A percentile compares a stretch with the other conserved stretches of the same genome.
Evolutionary conservation across 805 yeast species (phyloP).

Genomic region (Nakazawaea populi): DNA sequence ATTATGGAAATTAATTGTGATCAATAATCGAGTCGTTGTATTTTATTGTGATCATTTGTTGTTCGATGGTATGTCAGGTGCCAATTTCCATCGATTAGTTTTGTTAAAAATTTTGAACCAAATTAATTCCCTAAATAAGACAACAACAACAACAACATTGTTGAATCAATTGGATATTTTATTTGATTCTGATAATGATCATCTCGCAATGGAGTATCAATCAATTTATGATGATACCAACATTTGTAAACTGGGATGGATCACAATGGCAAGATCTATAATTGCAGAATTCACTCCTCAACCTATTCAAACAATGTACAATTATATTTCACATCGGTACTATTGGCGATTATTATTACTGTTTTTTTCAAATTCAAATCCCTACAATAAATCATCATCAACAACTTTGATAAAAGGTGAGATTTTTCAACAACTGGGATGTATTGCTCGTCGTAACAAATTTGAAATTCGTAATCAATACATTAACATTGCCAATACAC

Average conservation of each 20-base stretch:
- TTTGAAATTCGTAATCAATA: background rate
- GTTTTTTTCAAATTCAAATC: too few relatives aligned
- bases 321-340: too few relatives aligned
- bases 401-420: background rate
- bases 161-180: constrained; percentile 1
- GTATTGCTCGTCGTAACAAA: background rate
- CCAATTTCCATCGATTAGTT: constrained; percentile 21
- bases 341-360: too few relatives aligned
- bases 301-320: background rate
- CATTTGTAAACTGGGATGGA: background rate
- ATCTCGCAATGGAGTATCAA: background rate
- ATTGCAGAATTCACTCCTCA: background rate
- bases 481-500: background rate
- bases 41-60: constrained; percentile 24
- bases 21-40: constrained; percentile 12
- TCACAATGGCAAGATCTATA: background rate
- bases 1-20: constrained; percentile 17
- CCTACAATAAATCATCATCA: too few relatives aligned
- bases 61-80: constrained; percentile 29
- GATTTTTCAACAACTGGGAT: background rate
- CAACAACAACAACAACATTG: too few relatives aligned
- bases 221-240: background rate
- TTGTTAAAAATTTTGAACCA: constrained; percentile 15
- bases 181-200: constrained; percentile 10
- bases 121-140: constrained; percentile 4